Evolutionary conservation across 345 rosid genomes (phyloP).

Genomic region (Raphanus raphanistrum): DNA sequence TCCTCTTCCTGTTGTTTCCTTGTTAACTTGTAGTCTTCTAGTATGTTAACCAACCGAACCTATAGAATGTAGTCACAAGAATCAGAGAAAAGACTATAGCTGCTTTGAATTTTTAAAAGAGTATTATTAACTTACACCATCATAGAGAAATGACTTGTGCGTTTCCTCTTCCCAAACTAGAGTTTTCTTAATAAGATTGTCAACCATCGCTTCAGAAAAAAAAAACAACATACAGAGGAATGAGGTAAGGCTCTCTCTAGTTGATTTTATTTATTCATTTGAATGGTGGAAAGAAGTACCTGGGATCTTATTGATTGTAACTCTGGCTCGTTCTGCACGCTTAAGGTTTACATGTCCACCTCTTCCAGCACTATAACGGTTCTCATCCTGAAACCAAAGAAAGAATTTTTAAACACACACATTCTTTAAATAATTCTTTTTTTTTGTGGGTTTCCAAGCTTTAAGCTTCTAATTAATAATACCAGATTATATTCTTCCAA

Average conservation of each 20-base stretch:
- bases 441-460: background rate
- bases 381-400: constrained; percentile 60
- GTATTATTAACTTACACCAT: constrained; percentile 61
- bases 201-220: constrained; percentile 65
- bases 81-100: constrained; percentile 5
- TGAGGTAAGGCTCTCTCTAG: background rate
- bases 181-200: constrained; percentile 74
- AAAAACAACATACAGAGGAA: constrained; percentile 3
- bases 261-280: too few species aligned
- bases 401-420: background rate
- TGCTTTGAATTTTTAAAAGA: background rate
- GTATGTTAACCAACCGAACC: constrained; percentile 76
- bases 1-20: constrained; percentile 85
- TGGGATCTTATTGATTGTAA: constrained; percentile 79
- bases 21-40: constrained; percentile 47
- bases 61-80: constrained; percentile 33
- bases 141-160: constrained; percentile 69
- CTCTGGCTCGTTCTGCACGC: constrained; percentile 88
- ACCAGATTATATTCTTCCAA: constrained; percentile 90
- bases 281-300: constrained; percentile 45
- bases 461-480: constrained; percentile 38
- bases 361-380: constrained; percentile 83
- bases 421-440: too few species aligned
- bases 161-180: constrained; percentile 78
- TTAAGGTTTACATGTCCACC: constrained; percentile 93